These are phyloP conservation scores for Cladosporium sphaerospermum DNA, from an alignment of 2,329 filamentous ascomycete species.

Conservation along the genomic window DNA sequence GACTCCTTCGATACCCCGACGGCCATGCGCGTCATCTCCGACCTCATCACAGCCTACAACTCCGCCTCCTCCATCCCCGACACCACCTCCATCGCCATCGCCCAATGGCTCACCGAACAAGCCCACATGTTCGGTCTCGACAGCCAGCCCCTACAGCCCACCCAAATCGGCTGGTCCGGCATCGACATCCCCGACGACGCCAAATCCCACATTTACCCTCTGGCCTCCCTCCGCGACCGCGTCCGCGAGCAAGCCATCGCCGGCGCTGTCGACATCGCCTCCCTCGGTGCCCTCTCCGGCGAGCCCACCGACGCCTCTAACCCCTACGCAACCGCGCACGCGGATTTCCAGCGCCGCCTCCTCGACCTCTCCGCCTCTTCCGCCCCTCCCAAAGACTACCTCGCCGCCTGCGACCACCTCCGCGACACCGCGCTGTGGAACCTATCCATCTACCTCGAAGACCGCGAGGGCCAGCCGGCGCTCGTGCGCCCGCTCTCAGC, in stretches of 20 bases:
- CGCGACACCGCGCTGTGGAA: conserved; percentile 77
- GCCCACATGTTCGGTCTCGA: conserved; percentile 81
- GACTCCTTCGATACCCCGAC: conserved; percentile 84
- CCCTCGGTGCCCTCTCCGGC: conserved; percentile 25
- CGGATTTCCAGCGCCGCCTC: conserved; percentile 56
- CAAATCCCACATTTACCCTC: conserved; percentile 55
- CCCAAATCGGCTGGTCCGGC: conserved; percentile 57
- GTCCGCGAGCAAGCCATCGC: conserved; percentile 52
- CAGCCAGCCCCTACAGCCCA: conserved; percentile 41
- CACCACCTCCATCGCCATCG: conserved; percentile 49
- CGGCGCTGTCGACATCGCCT: conserved; percentile 32
- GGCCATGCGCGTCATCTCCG: conserved; percentile 71
- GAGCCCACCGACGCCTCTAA: conserved; percentile 21
- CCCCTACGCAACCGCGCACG: conserved; percentile 45
- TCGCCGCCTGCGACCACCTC: conserved; percentile 70
- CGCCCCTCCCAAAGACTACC: conserved; percentile 61
- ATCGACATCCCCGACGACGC: conserved; percentile 56
- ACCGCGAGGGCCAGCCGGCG: conserved; percentile 62
- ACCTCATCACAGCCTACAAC: conserved; percentile 74
- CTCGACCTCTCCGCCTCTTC: conserved; percentile 45
- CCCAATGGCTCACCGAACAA: conserved; percentile 75
- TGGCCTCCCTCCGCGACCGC: conserved; percentile 52
- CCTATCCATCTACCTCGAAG: conserved; percentile 81
- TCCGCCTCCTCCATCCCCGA: conserved; percentile 42
- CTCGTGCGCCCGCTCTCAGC: conserved; percentile 62